Conservation (phyloP, 352 stramenopile species). For the Discostella stelligera region DNA sequence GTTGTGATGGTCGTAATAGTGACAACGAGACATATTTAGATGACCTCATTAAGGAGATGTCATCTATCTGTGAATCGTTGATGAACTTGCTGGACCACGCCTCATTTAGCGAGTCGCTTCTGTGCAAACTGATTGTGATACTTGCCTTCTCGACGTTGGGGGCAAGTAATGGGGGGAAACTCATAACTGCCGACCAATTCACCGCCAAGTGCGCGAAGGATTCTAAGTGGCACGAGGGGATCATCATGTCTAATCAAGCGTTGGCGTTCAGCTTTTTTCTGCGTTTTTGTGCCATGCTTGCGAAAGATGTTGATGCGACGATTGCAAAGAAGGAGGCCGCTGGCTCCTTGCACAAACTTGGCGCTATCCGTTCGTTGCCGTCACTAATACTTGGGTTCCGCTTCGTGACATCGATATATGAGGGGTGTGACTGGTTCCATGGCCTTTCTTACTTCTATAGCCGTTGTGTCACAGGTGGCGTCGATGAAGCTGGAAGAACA, state of each 20-base stretch:
- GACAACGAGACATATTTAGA: conserved; percentile 16
- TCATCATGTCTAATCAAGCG: conserved; percentile 41
- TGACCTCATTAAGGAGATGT: conserved; percentile 40
- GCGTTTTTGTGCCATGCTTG: conserved; percentile 30
- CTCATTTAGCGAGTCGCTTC: conserved; percentile 60
- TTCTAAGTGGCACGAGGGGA: conserved; percentile 11
- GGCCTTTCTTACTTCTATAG: conserved; percentile 20
- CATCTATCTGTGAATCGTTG: conserved; percentile 34
- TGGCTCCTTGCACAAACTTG: not conserved
- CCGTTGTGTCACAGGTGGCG: not conserved
- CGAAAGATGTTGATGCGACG: conserved; percentile 14
- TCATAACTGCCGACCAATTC: conserved; percentile 8
- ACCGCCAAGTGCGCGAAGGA: conserved; percentile 6
- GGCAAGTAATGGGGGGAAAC: conserved; percentile 28
- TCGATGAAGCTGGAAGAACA: not conserved
- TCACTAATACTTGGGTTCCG: conserved; percentile 31
- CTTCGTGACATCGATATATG: conserved; percentile 30
- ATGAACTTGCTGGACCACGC: conserved; percentile 37
- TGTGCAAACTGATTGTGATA: conserved; percentile 70
- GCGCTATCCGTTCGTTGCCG: conserved; percentile 28
- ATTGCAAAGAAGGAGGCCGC: conserved; percentile 11
- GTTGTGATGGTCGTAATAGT: conserved; percentile 3
- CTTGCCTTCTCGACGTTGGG: conserved; percentile 51
- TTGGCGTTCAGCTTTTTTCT: conserved; percentile 47
- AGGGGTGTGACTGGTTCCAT: conserved; percentile 43